These are phyloP conservation scores for Candida ovalis DNA, from an alignment of 805 yeast species.

Conservation along the genomic window DNA sequence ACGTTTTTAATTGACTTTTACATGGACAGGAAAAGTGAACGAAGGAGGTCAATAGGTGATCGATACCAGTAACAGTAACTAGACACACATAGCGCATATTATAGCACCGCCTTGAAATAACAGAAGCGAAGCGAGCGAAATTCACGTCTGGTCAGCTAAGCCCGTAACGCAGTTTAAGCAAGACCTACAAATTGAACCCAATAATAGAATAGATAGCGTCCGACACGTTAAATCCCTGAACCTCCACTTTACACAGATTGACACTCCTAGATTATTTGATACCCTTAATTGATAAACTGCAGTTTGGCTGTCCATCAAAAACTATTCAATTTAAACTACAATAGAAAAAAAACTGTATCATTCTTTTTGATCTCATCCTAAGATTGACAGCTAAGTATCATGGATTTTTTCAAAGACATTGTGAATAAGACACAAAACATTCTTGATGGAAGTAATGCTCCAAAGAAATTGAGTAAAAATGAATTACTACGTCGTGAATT, in stretches of 20 bases:
- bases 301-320: too few species aligned
- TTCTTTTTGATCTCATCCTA: too few species aligned
- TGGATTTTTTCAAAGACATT: conserved; percentile 51
- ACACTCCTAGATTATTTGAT: too few species aligned
- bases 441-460: conserved; percentile 35
- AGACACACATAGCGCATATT: background rate
- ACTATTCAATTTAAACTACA: background rate
- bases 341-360: too few species aligned
- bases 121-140: background rate
- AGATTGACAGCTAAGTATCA: conserved; percentile 12
- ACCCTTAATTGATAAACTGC: too few species aligned
- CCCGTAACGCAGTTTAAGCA: background rate
- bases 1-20: too few species aligned
- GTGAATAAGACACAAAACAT: conserved; percentile 45
- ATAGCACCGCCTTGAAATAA: background rate
- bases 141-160: conserved; percentile 5
- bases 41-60: too few species aligned
- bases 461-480: conserved; percentile 54
- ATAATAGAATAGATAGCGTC: too few species aligned
- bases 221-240: too few species aligned
- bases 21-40: too few species aligned
- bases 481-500: conserved; percentile 67
- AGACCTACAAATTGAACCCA: too few species aligned
- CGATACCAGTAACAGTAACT: background rate
- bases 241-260: too few species aligned